Evolutionary conservation across 805 yeast genomes (phyloP).

Genomic region (Kregervanrija delftensis): DNA sequence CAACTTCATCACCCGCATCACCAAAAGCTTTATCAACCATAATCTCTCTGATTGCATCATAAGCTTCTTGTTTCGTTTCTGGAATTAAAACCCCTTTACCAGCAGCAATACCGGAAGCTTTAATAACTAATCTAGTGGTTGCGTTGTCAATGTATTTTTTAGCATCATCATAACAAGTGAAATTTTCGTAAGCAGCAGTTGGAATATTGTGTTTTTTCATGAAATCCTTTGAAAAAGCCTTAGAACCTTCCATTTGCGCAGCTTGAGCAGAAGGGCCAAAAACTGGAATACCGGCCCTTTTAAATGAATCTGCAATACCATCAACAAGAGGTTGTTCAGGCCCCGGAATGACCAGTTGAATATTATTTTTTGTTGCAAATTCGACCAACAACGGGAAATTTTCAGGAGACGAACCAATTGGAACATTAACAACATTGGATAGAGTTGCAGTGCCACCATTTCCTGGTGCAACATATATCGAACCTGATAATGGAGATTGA

Average conservation of each 20-base stretch:
- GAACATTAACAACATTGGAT: slow-evolving; percentile 61
- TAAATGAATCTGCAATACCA: slow-evolving; percentile 71
- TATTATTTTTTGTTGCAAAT: slow-evolving; percentile 62
- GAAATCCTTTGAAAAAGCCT: slow-evolving; percentile 87
- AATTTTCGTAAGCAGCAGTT: slow-evolving; percentile 85
- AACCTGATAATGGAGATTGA: slow-evolving; percentile 65
- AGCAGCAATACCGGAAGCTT: slow-evolving; percentile 97
- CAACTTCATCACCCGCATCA: slow-evolving; percentile 89
- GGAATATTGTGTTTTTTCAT: slow-evolving; percentile 92
- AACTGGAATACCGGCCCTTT: slow-evolving; percentile 83
- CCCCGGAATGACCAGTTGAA: slow-evolving; percentile 85
- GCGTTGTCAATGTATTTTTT: slow-evolving; percentile 56
- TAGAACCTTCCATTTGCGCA: slow-evolving; percentile 94
- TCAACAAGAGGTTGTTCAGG: slow-evolving; percentile 99
- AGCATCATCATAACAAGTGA: slow-evolving; percentile 72
- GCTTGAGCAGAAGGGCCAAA: slow-evolving; percentile 94
- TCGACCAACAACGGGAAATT: slow-evolving; percentile 65
- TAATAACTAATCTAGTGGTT: slow-evolving; percentile 77
- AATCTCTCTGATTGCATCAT: slow-evolving; percentile 72
- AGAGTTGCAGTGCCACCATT: slow-evolving; percentile 82
- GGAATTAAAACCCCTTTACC: slow-evolving; percentile 99
- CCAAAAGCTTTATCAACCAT: slow-evolving; percentile 92
- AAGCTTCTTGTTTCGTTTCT: slow-evolving; percentile 73
- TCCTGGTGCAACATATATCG: slow-evolving; percentile 91
- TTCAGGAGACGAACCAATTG: slow-evolving; percentile 56